phyloP scores from a whole-genome alignment of 2,329 filamentous ascomycete genomes.

The Fusarium lateritium region DNA sequence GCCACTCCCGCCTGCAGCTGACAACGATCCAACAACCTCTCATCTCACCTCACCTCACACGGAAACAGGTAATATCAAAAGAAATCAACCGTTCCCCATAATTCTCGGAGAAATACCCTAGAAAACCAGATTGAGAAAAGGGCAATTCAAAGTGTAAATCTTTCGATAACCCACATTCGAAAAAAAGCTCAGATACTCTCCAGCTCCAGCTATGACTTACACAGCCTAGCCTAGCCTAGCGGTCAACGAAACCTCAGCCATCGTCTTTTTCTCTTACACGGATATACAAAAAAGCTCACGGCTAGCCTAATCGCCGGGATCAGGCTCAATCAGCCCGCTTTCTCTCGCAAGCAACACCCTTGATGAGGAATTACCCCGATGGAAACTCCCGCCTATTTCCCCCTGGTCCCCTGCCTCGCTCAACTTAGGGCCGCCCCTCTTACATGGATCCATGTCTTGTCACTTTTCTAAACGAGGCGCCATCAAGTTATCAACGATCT shows the following conservation, averaged over 20 bases:
- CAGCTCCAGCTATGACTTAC: slow-evolving; percentile 7
- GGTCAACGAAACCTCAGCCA: slow-evolving; percentile 19
- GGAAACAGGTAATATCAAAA: slow-evolving; percentile 5
- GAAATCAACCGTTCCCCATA: slow-evolving; percentile 7
- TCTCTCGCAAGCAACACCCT: slow-evolving; percentile 44
- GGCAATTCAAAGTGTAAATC: slow-evolving; percentile 1
- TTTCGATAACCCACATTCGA: slow-evolving; percentile 32
- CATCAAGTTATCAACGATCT: slow-evolving; percentile 31
- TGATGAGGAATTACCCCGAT: slow-evolving; percentile 29
- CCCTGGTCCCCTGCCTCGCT: slow-evolving; percentile 26
- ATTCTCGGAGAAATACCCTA: slow-evolving; percentile 12
- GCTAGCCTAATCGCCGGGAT: slow-evolving; percentile 8
- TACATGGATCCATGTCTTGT: slow-evolving; percentile 29
- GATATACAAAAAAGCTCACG: not conserved
- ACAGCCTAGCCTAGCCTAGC: slow-evolving; percentile 10
- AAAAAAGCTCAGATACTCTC: slow-evolving; percentile 18
- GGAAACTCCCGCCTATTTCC: slow-evolving; percentile 26
- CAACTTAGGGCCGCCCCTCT: slow-evolving; percentile 10
- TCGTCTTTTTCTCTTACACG: slow-evolving; percentile 6
- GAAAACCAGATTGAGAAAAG: slow-evolving; percentile 21
- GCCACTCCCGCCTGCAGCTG: slow-evolving; percentile 31
- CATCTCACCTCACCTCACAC: not conserved
- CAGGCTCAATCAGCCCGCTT: slow-evolving; percentile 16
- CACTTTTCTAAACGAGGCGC: slow-evolving; percentile 20
- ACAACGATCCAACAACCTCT: not conserved